These are phyloP conservation scores for Sophora flavescens DNA, from an alignment of 306 rosid species.

Conservation along the genomic window DNA sequence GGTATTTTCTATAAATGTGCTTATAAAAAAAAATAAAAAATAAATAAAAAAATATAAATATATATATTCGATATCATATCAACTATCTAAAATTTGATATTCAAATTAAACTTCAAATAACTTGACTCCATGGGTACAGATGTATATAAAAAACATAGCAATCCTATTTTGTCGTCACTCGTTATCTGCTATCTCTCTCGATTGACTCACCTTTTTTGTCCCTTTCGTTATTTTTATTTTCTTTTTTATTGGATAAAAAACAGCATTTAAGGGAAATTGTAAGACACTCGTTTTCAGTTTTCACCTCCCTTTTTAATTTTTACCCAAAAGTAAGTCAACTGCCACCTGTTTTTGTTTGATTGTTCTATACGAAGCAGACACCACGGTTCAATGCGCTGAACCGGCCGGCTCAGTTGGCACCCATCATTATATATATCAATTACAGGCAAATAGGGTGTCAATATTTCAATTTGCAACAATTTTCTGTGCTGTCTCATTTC, in stretches of 20 bases:
- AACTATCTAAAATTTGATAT: too few relatives aligned
- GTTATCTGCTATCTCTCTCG: too few relatives aligned
- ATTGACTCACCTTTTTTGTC: too few relatives aligned
- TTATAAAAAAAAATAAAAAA: too few relatives aligned
- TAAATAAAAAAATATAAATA: too few relatives aligned
- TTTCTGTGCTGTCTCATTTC: conserved; percentile 61
- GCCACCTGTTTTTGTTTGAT: background rate
- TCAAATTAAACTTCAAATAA: too few relatives aligned
- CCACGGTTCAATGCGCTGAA: conserved; percentile 39
- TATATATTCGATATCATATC: too few relatives aligned
- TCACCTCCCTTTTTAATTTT: conserved; percentile 30
- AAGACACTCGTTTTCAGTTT: conserved; percentile 9
- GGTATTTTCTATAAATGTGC: too few relatives aligned
- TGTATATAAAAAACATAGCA: too few relatives aligned
- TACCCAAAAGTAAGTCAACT: conserved; percentile 49
- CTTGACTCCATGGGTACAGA: too few relatives aligned
- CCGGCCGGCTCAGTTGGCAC: conserved; percentile 38
- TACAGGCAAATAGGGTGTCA: conserved; percentile 41
- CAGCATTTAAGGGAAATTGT: conserved; percentile 25
- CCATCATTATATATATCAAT: conserved; percentile 36
- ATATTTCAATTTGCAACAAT: conserved; percentile 47
- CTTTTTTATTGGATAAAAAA: background rate
- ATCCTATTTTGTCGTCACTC: too few relatives aligned
- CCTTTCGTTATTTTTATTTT: background rate
- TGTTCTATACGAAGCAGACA: conserved; percentile 25